Evolutionary conservation across 2,329 filamentous ascomycete species (phyloP), one percentile per base, ranked within the genome.

Genomic region (Diplodia intermedia): DNA sequence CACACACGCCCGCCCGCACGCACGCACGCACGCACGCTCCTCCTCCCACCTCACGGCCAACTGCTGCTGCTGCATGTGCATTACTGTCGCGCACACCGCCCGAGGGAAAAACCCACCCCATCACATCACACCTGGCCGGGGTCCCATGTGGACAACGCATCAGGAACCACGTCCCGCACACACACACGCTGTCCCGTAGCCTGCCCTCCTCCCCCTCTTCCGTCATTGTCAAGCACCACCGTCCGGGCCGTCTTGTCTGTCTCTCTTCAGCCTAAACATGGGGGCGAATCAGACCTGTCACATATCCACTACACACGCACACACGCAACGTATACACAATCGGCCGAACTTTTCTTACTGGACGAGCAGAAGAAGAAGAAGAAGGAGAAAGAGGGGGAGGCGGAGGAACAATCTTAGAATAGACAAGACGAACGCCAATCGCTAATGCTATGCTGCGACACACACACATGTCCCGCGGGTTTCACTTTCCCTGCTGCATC

Each of bases 361-460:
- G 18, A 14, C 23, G 15, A 23, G 4, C 20, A 26, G 54, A 56
- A 31, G 18, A 29, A 40, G 3, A 20, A 20, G 36, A 11, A 3
- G 55, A 4, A 60, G 7, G 11, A 15, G 18, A 31, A 65, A 1
- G 38, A 11, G 12, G 12, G 33, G 23, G 26, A 31, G 15, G 55
- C 31, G 18, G 54, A 20, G 11, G 15, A 36, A 61, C 56, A 49
- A 68, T 56, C 11, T 47, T 11, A 47, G 43, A 47, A 47, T 47
- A 9, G 43, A 20, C 43, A 47, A 20, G 43, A 47, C 43, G 36
- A 55, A 62, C 70, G 68, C 68, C 54, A 63, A 63, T 65, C 43
- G 65, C 52, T 47, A 65, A 65, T 67, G 53, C 62, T 66, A 33
- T 67, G 53, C 62, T 66, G 61, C 33, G 15, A 29, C 23, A 33